Evolutionary conservation across 2,329 filamentous ascomycete species (phyloP), one percentile per base, ranked within the genome.

Genomic region (Blastomyces silverae): DNA sequence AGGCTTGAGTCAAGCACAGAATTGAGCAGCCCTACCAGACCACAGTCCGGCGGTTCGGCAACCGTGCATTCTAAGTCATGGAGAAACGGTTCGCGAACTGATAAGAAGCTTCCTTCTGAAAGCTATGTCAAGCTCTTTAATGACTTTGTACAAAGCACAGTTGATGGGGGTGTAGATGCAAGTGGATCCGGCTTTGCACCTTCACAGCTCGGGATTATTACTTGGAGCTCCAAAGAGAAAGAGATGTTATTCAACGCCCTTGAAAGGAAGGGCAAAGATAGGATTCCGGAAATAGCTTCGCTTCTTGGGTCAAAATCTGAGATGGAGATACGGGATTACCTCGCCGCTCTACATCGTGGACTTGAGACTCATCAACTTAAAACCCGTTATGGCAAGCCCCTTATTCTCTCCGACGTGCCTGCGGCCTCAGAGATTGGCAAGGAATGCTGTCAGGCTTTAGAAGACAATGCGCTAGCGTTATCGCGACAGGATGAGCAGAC

Each of bases 201-300:
- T 46, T 82, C 83, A 1, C 89, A 91, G 70, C 78, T 92, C 61
- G 92, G 91, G 28, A 80, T 85, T 34, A 86, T 87, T 0, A 69
- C 77, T 13, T 97, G 93, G 93, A 87, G 84, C 0, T 66, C 82
- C 0, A 70, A 78, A 0, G 92, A 97, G 72, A 96, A 96, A 73
- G 79, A 83, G 0, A 69, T 79, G 0, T 84, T 96, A 65, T 96
- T 91, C 73, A 79, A 83, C 17, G 83, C 85, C 0, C 74, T 95
- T 2, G 80, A 82, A 0, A 84, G 84, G 0, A 80, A 89, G 1
- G 91, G 91, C 0, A 83, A 79, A 62, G 83, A 86, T 69, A 80
- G 91, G 66, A 70, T 89, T 0, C 76, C 76, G 1, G 84, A 82
- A 0, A 88, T 97, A 64, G 82, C 90, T 0, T 71, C 76, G 10